phyloP scores from a whole-genome alignment of 257 asterid genomes.

The Anisodus tanguticus region DNA sequence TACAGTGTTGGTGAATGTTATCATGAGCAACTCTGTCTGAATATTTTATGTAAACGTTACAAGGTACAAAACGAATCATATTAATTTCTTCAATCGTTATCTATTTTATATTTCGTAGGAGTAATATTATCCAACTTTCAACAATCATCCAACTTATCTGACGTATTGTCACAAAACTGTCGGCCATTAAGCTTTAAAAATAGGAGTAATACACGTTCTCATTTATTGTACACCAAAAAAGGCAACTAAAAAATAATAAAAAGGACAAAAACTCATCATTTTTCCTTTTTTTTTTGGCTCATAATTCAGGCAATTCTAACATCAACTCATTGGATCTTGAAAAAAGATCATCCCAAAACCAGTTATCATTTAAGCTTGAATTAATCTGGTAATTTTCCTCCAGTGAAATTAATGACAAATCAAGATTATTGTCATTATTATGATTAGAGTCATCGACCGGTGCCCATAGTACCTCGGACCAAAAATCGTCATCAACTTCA shows the following conservation, averaged over 20 bases:
- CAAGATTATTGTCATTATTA: background rate
- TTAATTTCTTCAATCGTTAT: no score
- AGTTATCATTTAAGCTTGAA: background rate
- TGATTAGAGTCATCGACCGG: background rate
- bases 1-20: no score
- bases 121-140: background rate
- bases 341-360: constrained; percentile 15
- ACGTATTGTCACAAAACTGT: background rate
- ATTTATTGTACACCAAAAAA: background rate
- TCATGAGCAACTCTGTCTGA: no score
- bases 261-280: background rate
- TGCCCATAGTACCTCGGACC: constrained; percentile 35
- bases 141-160: background rate
- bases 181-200: background rate
- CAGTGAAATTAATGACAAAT: background rate
- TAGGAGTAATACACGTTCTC: background rate
- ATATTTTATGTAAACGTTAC: no score
- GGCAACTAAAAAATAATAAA: background rate
- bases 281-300: background rate
- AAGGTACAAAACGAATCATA: no score
- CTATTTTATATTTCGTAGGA: background rate
- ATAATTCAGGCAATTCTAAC: constrained; percentile 21
- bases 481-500: constrained; percentile 30
- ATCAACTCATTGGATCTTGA: constrained; percentile 10
- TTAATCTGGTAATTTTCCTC: background rate